phyloP scores from a whole-genome alignment of 2,329 filamentous ascomycete species.

The Bertia moriformis region DNA sequence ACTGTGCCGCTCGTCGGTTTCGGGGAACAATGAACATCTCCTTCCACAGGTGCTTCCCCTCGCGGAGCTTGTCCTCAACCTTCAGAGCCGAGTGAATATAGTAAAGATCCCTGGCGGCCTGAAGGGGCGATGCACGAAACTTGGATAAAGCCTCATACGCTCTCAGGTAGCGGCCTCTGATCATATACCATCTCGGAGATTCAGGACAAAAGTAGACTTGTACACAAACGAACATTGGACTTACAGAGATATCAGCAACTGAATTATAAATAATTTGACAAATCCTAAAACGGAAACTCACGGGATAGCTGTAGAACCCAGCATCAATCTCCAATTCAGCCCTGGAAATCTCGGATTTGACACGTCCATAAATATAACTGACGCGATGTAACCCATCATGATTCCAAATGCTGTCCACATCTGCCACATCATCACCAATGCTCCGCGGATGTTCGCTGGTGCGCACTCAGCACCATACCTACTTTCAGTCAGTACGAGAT shows the following conservation, averaged over 20 bases:
- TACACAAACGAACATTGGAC: slow-evolving; percentile 9
- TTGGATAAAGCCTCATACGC: slow-evolving; percentile 40
- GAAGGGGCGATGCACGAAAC: slow-evolving; percentile 41
- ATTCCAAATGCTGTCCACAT: slow-evolving; percentile 45
- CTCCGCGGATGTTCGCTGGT: slow-evolving; percentile 35
- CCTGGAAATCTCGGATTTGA: not conserved
- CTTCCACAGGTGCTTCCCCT: slow-evolving; percentile 5
- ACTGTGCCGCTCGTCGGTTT: slow-evolving; percentile 19
- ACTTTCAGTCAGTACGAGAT: slow-evolving; percentile 25
- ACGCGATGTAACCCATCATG: slow-evolving; percentile 41
- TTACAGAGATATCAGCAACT: too few species aligned
- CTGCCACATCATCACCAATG: slow-evolving; percentile 36
- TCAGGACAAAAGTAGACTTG: slow-evolving; percentile 46
- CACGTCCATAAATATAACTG: not conserved
- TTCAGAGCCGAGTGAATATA: slow-evolving; percentile 38
- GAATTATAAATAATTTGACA: too few species aligned
- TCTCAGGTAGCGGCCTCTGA: slow-evolving; percentile 36
- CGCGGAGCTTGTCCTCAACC: slow-evolving; percentile 17
- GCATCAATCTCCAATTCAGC: not conserved
- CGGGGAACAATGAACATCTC: slow-evolving; percentile 20
- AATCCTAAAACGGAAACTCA: too few species aligned
- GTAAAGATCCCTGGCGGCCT: slow-evolving; percentile 48
- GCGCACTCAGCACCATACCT: slow-evolving; percentile 41
- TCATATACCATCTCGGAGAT: slow-evolving; percentile 52
- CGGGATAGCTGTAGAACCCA: not conserved